A percentile compares a stretch with the other conserved stretches of the same genome.
Evolutionary conservation across 495 filamentous ascomycete species (phyloP).

Genomic region (Lepraria neglecta): DNA sequence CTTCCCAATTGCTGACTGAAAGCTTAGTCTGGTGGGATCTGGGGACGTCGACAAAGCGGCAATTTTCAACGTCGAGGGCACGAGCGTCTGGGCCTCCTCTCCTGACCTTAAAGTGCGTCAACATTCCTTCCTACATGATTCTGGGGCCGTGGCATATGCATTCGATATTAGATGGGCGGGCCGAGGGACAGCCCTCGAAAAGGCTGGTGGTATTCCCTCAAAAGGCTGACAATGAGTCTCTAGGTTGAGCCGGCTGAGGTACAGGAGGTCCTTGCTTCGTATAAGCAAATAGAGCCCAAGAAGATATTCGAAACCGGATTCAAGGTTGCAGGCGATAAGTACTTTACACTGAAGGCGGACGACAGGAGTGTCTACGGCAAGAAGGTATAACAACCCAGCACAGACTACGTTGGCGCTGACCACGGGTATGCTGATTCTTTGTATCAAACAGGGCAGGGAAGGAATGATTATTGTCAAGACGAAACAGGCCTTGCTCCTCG

Average conservation of each 20-base stretch:
- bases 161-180: neutral
- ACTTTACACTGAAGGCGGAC: conserved; percentile 64
- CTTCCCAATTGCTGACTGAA: conserved; percentile 22
- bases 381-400: conserved; percentile 52
- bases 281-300: conserved; percentile 44
- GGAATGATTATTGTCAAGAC: conserved; percentile 78
- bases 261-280: conserved; percentile 46
- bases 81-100: conserved; percentile 74
- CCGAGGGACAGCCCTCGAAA: neutral
- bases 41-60: conserved; percentile 81
- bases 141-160: neutral
- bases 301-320: conserved; percentile 55
- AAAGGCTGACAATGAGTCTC: neutral
- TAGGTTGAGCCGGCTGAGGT: conserved; percentile 58
- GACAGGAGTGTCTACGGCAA: conserved; percentile 77
- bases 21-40: conserved; percentile 67
- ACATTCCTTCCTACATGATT: neutral
- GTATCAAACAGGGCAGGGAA: conserved; percentile 59
- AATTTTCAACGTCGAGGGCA: conserved; percentile 75
- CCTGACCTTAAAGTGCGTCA: conserved; percentile 62
- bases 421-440: conserved; percentile 2
- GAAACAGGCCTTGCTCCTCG: conserved; percentile 75
- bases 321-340: conserved; percentile 63
- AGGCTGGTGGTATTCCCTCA: too few relatives aligned
- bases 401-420: neutral